These are phyloP conservation scores for Haplosporangium sp. DNA, from an alignment of 371 early-diverging fungal genomes.

Conservation along the genomic window DNA sequence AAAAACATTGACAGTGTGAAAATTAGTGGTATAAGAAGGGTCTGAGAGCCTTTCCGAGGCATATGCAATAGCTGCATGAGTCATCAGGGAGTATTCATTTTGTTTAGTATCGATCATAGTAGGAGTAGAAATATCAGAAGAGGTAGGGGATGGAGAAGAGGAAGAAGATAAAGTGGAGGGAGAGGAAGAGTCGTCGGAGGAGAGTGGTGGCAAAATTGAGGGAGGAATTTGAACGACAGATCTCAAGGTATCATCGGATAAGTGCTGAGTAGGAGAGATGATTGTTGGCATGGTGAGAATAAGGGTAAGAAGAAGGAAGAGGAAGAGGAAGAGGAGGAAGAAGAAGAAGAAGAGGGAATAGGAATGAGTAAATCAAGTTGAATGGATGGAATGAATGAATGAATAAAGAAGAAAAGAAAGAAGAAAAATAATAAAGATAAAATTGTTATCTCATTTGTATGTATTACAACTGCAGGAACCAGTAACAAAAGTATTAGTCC, in stretches of 20 bases:
- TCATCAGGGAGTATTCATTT: conserved; percentile 2
- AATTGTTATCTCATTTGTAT: too few species aligned
- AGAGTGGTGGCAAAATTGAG: neutral
- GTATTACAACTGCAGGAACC: neutral
- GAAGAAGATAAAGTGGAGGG: neutral
- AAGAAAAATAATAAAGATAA: neutral
- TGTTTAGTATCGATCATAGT: neutral
- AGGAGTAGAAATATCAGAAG: neutral
- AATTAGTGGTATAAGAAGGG: neutral
- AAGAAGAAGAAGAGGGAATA: neutral
- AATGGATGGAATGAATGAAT: neutral
- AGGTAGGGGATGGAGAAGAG: neutral
- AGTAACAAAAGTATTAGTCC: too few species aligned
- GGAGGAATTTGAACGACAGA: neutral
- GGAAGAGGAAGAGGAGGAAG: neutral
- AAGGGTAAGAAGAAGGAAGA: neutral
- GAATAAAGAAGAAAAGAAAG: neutral
- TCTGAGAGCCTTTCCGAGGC: conserved; percentile 26
- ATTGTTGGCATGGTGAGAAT: conserved; percentile 6
- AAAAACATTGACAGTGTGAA: conserved; percentile 62
- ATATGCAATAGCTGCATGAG: conserved; percentile 44
- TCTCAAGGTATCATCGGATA: neutral
- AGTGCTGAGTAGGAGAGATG: neutral
- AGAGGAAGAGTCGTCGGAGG: neutral
- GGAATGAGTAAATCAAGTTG: neutral